Evolutionary conservation across 768 basidiomycete species (phyloP).

Genomic region (Gelatoporia subvermispora): DNA sequence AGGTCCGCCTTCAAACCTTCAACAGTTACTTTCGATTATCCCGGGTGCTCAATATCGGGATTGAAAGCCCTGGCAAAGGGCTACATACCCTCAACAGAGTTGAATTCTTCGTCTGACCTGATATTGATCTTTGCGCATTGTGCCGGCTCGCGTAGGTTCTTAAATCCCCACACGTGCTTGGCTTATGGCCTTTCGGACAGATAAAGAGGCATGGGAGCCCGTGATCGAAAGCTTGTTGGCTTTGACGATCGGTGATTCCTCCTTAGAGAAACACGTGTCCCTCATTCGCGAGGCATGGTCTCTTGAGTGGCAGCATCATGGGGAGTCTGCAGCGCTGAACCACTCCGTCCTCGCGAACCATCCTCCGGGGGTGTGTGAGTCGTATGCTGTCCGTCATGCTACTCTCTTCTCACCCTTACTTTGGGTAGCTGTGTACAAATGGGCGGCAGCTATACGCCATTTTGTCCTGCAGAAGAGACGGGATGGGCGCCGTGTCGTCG

Average conservation of each 20-base stretch:
- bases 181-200: not conserved
- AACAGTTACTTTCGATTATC: too few species aligned
- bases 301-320: constrained; percentile 13
- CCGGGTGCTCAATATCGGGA: not conserved
- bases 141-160: constrained; percentile 27
- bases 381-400: too few species aligned
- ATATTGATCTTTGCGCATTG: constrained; percentile 51
- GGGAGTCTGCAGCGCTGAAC: constrained; percentile 8
- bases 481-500: constrained; percentile 8
- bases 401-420: not conserved
- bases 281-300: constrained; percentile 12
- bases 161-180: not conserved
- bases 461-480: not conserved
- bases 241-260: not conserved
- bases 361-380: not conserved
- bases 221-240: not conserved
- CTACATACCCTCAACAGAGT: not conserved
- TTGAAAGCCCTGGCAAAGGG: constrained; percentile 1
- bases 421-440: constrained; percentile 7
- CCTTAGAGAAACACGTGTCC: not conserved
- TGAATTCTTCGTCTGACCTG: constrained; percentile 20
- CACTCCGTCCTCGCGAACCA: not conserved
- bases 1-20: too few species aligned
- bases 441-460: constrained; percentile 2
- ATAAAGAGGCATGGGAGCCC: constrained; percentile 13